These are phyloP conservation scores for Paecilomyces fulvus DNA, from an alignment of 2,329 filamentous ascomycete genomes.

Conservation along the genomic window DNA sequence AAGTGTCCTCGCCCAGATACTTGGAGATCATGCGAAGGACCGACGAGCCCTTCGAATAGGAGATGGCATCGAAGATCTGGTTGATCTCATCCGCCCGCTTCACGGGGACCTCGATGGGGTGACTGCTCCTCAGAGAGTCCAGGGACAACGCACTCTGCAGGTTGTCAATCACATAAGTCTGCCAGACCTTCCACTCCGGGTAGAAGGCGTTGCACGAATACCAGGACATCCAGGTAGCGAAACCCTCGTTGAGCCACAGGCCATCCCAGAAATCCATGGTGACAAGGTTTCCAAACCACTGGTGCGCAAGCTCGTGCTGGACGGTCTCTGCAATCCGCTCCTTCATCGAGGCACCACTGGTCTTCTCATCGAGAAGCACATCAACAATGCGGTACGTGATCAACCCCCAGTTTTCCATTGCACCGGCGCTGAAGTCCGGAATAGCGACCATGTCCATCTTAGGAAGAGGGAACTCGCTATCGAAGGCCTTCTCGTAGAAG, in stretches of 20 bases:
- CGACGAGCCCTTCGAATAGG: constrained; percentile 93
- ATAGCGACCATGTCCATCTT: constrained; percentile 98
- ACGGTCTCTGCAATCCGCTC: constrained; percentile 92
- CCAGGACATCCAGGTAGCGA: constrained; percentile 89
- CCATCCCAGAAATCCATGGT: constrained; percentile 99
- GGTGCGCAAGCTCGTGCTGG: constrained; percentile 92
- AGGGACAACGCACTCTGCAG: constrained; percentile 79
- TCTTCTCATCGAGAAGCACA: constrained; percentile 84
- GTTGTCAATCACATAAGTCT: constrained; percentile 88
- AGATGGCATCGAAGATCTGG: constrained; percentile 97
- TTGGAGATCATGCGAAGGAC: constrained; percentile 96
- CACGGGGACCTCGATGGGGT: constrained; percentile 92
- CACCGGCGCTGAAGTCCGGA: constrained; percentile 88
- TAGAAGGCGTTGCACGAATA: constrained; percentile 93
- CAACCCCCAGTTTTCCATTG: constrained; percentile 98
- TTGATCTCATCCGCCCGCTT: constrained; percentile 94
- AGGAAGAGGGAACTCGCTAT: constrained; percentile 74
- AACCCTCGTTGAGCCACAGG: constrained; percentile 90
- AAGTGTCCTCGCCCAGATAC: constrained; percentile 83
- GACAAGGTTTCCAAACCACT: constrained; percentile 96
- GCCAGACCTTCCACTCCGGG: constrained; percentile 97
- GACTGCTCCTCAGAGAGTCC: constrained; percentile 86
- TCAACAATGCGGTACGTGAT: constrained; percentile 93
- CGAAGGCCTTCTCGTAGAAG: constrained; percentile 94
- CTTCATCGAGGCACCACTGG: constrained; percentile 78